Conservation (phyloP, 257 asterid genomes). For the Solanum clarkiae region DNA sequence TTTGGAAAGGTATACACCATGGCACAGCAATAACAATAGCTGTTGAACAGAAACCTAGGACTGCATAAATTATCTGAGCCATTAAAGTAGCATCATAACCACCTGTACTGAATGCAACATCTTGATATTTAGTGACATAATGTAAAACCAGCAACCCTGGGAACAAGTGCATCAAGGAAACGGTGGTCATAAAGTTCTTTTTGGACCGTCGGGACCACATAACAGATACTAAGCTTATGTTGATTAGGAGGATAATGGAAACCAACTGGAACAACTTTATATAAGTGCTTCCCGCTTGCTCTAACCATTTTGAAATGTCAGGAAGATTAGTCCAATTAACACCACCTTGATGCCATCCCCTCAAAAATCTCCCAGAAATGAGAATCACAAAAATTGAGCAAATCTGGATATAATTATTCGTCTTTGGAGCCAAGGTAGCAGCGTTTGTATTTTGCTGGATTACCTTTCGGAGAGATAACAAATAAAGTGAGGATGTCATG, state of each 20-base stretch:
- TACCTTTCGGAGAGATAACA: constrained; percentile 54
- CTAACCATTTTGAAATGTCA: constrained; percentile 71
- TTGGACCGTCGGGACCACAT: constrained; percentile 20
- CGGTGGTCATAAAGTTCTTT: constrained; percentile 9
- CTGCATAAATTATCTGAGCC: constrained; percentile 48
- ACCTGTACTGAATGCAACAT: constrained; percentile 16
- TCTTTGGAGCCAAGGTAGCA: neutral
- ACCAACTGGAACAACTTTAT: constrained; percentile 43
- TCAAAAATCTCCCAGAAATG: constrained; percentile 61
- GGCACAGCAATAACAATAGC: constrained; percentile 41
- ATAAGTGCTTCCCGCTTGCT: constrained; percentile 34
- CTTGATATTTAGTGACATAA: constrained; percentile 32
- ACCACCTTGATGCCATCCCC: constrained; percentile 99
- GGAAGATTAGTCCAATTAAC: constrained; percentile 89
- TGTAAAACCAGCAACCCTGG: constrained; percentile 43
- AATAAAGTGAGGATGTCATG: constrained; percentile 48
- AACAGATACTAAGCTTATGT: constrained; percentile 19
- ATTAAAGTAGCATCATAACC: constrained; percentile 31
- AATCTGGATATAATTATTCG: constrained; percentile 10
- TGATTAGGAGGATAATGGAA: constrained; percentile 36
- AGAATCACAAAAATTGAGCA: constrained; percentile 29
- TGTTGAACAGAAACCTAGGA: constrained; percentile 36
- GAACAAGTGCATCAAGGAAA: constrained; percentile 30
- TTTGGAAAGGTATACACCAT: constrained; percentile 44
- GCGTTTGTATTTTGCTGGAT: constrained; percentile 19